These are phyloP conservation scores for Umbelopsis vinacea DNA, from an alignment of 192 early-diverging fungal genomes.

Conservation along the genomic window DNA sequence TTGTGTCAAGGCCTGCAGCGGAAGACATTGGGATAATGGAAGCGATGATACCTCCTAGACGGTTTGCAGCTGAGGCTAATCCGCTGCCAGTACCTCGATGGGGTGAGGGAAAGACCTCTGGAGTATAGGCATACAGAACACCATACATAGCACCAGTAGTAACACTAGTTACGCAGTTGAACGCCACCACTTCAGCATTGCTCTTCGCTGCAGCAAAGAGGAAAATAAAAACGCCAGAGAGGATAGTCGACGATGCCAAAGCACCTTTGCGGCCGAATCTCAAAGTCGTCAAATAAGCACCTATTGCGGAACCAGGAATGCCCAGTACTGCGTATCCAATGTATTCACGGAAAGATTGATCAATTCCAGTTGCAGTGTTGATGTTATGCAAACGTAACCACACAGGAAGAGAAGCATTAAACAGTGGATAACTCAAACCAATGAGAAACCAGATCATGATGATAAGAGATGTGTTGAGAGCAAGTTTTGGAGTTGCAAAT, in stretches of 20 bases:
- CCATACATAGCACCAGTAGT: slow-evolving; percentile 73
- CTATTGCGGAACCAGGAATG: slow-evolving; percentile 21
- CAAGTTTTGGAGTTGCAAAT: slow-evolving; percentile 16
- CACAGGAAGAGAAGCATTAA: background rate
- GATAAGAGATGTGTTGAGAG: slow-evolving; percentile 8
- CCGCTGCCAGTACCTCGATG: slow-evolving; percentile 77
- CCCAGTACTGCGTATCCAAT: slow-evolving; percentile 15
- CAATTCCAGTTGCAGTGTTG: background rate
- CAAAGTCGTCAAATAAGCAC: background rate
- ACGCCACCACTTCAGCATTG: background rate
- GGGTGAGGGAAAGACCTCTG: slow-evolving; percentile 76
- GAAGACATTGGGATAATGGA: slow-evolving; percentile 60
- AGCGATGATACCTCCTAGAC: slow-evolving; percentile 71
- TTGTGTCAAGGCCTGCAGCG: slow-evolving; percentile 56
- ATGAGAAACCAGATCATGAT: slow-evolving; percentile 21
- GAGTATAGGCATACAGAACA: slow-evolving; percentile 81
- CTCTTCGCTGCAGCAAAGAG: slow-evolving; percentile 3
- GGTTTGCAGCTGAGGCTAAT: slow-evolving; percentile 70
- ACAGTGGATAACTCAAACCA: slow-evolving; percentile 5
- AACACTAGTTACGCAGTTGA: slow-evolving; percentile 16
- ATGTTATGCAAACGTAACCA: slow-evolving; percentile 10
- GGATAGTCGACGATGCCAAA: background rate
- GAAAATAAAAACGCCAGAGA: slow-evolving; percentile 11
- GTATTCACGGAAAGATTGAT: slow-evolving; percentile 4
- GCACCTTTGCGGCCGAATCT: slow-evolving; percentile 13